Base-by-base conservation (phyloP, 2,329 filamentous ascomycete species). In the Talaromyces sp. region DNA sequence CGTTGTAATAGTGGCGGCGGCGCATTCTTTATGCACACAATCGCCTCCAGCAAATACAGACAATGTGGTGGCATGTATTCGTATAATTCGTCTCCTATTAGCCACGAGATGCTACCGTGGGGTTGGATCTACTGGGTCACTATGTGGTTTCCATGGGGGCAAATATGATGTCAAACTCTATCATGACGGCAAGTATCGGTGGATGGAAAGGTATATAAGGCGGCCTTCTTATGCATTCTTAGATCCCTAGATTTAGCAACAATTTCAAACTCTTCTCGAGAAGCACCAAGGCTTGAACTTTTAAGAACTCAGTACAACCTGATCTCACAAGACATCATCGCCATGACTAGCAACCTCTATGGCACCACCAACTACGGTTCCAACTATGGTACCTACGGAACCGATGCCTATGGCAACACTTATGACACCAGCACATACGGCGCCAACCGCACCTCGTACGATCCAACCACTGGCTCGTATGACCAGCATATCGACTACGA, bases 401-500 rank as follows among this genome's bases (percentile, higher is more conserved):
- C 27, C 58, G 44, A 55, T 52, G 54, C 52, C 23, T 60, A 60
- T 30, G 58, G 58, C 33, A 54, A 28, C 31, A 28, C 27, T 6
- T 51, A 55, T 31, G 50, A 44, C 44, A 59, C 57, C 23, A 51
- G 52, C 40, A 56, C 30, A 28, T 63, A 63, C 27, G 61, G 61
- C 18, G 61, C 61, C 31, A 63, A 63, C 47, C 61, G 59, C 6
- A 65, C 64, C 16, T 64, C 62, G n/a, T 65, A 65, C 33, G 64
- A 65, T 30, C 64, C 64, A n/a, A 54, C 59, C 54, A 65, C 64
- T 0, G 64, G 64, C 23, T 68, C 72, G 18, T 74, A 74, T 30
- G 72, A 74, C 57, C 72, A 74, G 54, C 72, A 74, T 55, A 66
- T 74, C 44, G 72, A 74, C 61, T 74, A 73, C 59, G 63, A 66